phyloP scores from a whole-genome alignment of 257 asterid species.

The Cordia subcordata region DNA sequence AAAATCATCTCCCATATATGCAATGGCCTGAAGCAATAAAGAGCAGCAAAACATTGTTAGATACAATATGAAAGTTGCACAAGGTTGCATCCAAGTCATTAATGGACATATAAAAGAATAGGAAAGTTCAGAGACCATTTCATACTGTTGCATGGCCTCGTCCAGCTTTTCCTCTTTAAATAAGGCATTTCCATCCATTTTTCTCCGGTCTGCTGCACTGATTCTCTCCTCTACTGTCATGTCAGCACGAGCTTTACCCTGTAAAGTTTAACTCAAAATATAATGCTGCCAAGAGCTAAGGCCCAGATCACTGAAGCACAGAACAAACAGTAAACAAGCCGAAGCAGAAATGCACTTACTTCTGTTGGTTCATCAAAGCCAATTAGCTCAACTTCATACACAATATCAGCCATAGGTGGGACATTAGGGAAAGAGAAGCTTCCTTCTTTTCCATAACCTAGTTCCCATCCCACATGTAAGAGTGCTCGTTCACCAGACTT shows the following conservation, averaged over 20 bases:
- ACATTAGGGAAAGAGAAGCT: constrained; percentile 97
- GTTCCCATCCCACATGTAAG: constrained; percentile 80
- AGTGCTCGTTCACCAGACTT: constrained; percentile 84
- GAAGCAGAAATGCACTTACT: constrained; percentile 41
- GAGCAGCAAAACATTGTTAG: constrained; percentile 11
- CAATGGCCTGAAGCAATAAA: constrained; percentile 73
- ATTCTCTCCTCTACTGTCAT: constrained; percentile 99
- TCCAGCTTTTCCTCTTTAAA: constrained; percentile 85
- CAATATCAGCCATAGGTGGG: constrained; percentile 79
- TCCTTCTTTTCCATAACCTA: constrained; percentile 95
- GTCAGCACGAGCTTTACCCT: constrained; percentile 97
- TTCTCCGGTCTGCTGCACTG: constrained; percentile 91
- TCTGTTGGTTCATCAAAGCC: constrained; percentile 97
- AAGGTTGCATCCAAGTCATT: background rate
- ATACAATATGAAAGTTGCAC: background rate
- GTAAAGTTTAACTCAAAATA: constrained; percentile 20
- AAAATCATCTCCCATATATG: constrained; percentile 97
- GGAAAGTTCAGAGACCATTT: constrained; percentile 56
- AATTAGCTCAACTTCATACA: constrained; percentile 87
- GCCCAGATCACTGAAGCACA: background rate
- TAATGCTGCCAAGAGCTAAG: background rate
- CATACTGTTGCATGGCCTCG: constrained; percentile 95
- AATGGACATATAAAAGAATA: constrained; percentile 6
- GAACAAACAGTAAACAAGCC: constrained; percentile 7
- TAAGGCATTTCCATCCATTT: constrained; percentile 88